Base-by-base conservation (phyloP, 2,329 filamentous ascomycete species). In the Aphanocladium album region DNA sequence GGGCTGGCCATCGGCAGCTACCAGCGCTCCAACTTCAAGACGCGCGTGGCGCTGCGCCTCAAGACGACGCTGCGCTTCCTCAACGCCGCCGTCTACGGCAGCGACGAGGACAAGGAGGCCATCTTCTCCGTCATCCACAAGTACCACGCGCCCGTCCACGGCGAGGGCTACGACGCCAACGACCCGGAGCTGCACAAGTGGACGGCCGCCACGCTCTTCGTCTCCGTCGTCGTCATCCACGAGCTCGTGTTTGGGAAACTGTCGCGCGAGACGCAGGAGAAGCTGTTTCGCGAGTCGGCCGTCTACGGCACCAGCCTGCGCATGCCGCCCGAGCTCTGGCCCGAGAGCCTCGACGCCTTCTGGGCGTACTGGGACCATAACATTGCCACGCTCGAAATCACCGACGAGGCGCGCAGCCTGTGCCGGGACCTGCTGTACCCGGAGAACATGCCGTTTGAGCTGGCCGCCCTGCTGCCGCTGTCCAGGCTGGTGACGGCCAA, bases 151-250 rank as follows among this genome's bases (percentile, higher is more conserved):
- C 45, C 64, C 3, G 70, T 76, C 30, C 68, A 67, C n/a, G 73
- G 73, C 2, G 63, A 65, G 23, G 64, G 63, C 11, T 76, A 76
- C 63, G 66, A 67, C 35, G 74, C 74, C 52, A 68, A 76, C 54
- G 73, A 76, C 60, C 69, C 72, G 5, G 63, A 67, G 33, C 69
- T 76, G 11, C 75, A 76, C 62, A 69, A 73, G 50, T 77, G 74
- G 75, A 74, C 76, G 14, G 74, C 74, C 0, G 71, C 74, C 1
- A 76, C 75, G 2, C 66, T 76, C 6, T 77, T 76, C 57, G 74
- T 72, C 7, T 68, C 72, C 1, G 67, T 68, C 6, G 65, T 73
- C 43, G 68, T 72, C 39, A 62, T 76, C 16, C 74, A 76, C 61
- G 68, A 76, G 62, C 65, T 70, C 52, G 63, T 75, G 19, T 74